These are phyloP conservation scores for Teratosphaeria nubilosa DNA, from an alignment of 2,329 filamentous ascomycete species.

Conservation along the genomic window DNA sequence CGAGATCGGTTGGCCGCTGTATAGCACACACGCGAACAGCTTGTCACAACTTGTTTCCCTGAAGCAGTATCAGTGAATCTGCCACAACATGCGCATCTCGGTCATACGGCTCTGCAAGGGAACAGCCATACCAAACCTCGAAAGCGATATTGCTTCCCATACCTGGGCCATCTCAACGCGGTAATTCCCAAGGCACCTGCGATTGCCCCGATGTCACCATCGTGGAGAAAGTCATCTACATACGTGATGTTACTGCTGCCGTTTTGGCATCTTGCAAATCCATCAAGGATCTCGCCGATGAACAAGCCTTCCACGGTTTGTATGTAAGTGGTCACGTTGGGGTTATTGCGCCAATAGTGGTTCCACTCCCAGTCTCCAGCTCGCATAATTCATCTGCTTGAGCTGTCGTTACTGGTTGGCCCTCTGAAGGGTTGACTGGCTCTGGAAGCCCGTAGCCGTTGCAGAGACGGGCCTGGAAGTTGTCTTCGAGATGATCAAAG, in stretches of 20 bases:
- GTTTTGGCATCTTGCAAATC: not conserved
- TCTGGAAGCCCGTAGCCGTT: not conserved
- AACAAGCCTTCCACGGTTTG: constrained; percentile 1
- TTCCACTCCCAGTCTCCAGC: constrained; percentile 1
- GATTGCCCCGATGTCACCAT: not conserved
- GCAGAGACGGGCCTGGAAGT: not conserved
- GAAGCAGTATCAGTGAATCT: not conserved
- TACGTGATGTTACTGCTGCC: not conserved
- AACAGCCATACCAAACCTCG: not conserved
- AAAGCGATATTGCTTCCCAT: not conserved
- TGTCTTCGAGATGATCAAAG: not conserved
- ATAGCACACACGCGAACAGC: not conserved
- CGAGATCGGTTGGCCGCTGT: not conserved
- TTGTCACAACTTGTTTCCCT: not conserved
- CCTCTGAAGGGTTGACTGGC: not conserved
- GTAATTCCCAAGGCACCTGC: constrained; percentile 1
- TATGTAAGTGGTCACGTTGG: not conserved
- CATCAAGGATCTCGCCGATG: not conserved
- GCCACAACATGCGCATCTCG: not conserved
- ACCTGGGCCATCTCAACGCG: not conserved
- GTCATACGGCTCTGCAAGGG: not conserved
- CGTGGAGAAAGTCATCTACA: not conserved
- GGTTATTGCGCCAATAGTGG: not conserved
- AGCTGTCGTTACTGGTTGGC: not conserved
- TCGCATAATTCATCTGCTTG: not conserved